A percentile compares a stretch with the other conserved stretches of the same genome.
phyloP scores from a whole-genome alignment of 2,329 filamentous ascomycete genomes.

The Grosmannia serpens region DNA sequence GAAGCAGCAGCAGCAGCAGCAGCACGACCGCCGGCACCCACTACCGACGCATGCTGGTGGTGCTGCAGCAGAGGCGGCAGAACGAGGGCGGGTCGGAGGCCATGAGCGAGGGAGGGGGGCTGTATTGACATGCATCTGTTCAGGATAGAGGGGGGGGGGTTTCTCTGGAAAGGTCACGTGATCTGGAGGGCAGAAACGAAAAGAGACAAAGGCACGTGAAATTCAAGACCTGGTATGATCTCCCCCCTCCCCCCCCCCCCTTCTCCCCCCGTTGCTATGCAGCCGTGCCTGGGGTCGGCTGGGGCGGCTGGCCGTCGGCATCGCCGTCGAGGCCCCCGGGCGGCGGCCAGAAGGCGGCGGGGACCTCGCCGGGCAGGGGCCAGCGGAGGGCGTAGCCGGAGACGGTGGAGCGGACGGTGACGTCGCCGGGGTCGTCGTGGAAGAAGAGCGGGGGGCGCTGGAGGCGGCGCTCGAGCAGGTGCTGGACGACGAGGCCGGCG shows the following conservation, averaged over 20 bases:
- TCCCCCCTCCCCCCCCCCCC: no score
- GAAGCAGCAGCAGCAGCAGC: not conserved
- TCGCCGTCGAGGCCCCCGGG: slow-evolving; percentile 1
- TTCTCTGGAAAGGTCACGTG: not conserved
- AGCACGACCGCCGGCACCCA: slow-evolving; percentile 32
- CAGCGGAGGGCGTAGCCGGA: slow-evolving; percentile 66
- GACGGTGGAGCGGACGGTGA: slow-evolving; percentile 69
- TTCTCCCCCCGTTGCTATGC: not conserved
- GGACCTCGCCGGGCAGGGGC: slow-evolving; percentile 28
- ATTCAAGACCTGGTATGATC: no score
- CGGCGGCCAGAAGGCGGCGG: slow-evolving; percentile 8
- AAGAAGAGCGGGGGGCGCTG: slow-evolving; percentile 75
- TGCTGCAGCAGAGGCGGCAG: slow-evolving; percentile 43
- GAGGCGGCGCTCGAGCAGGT: slow-evolving; percentile 71
- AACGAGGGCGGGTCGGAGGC: not conserved
- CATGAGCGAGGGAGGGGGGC: not conserved
- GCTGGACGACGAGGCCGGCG: slow-evolving; percentile 63
- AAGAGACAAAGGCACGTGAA: no score
- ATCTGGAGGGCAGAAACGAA: not conserved
- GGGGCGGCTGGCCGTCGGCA: slow-evolving; percentile 22
- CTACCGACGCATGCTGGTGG: slow-evolving; percentile 55
- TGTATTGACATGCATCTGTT: not conserved
- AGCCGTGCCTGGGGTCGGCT: not conserved
- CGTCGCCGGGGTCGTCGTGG: slow-evolving; percentile 76
- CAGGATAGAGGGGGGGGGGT: not conserved